These are phyloP conservation scores for Geosmithia morbida DNA, from an alignment of 2,329 filamentous ascomycete genomes.

Conservation along the genomic window DNA sequence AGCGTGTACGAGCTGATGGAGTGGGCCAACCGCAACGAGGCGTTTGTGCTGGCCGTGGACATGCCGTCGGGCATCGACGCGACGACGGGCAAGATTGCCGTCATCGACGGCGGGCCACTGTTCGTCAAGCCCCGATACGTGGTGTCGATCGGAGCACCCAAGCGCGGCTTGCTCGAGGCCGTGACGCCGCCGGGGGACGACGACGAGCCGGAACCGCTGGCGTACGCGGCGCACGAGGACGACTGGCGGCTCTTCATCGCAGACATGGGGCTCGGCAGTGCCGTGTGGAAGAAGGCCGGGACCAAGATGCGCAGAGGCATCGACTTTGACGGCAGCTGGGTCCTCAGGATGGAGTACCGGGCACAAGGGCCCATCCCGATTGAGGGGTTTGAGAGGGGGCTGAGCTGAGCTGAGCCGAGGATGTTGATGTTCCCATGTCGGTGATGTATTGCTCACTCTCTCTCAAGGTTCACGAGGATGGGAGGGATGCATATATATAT, in stretches of 20 bases:
- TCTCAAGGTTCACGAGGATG: too few relatives aligned
- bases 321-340: conserved; percentile 80
- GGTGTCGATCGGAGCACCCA: conserved; percentile 74
- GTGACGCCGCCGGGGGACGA: conserved; percentile 40
- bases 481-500: too few relatives aligned
- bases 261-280: conserved; percentile 72
- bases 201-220: conserved; percentile 16
- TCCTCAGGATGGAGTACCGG: conserved; percentile 51
- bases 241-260: conserved; percentile 73
- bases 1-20: conserved; percentile 81
- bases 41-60: conserved; percentile 75
- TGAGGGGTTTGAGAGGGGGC: not conserved
- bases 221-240: conserved; percentile 26
- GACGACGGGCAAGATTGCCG: conserved; percentile 50
- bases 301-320: conserved; percentile 71
- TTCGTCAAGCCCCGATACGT: conserved; percentile 74
- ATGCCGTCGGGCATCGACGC: conserved; percentile 82
- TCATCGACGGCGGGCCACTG: conserved; percentile 61
- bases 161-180: conserved; percentile 68
- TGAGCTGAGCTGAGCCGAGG: not conserved
- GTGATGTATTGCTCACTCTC: too few relatives aligned
- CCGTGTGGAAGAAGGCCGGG: conserved; percentile 74
- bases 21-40: conserved; percentile 82
- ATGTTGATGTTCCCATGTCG: too few relatives aligned
- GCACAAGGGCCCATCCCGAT: not conserved